Percentiles rank a stretch among this genome's conserved stretches.
Evolutionary conservation across 106 monocot species (phyloP).

Genomic region (Dendrobium chrysotoxum): DNA sequence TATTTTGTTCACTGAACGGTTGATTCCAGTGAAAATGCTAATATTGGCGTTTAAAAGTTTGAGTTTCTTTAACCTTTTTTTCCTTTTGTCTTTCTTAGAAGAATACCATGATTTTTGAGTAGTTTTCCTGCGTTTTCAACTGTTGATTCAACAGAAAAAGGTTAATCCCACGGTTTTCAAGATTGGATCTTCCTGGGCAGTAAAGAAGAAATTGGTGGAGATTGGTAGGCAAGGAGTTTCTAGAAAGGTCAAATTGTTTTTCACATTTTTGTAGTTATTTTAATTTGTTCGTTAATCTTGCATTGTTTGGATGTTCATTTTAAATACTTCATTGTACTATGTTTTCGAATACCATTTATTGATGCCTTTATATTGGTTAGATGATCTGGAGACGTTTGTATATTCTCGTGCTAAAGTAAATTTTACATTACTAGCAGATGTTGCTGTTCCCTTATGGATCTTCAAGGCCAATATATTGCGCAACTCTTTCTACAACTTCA

Average conservation of each 20-base stretch:
- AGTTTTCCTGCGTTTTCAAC: background rate
- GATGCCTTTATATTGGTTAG: background rate
- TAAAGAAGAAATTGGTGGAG: conserved; percentile 71
- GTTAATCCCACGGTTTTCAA: conserved; percentile 46
- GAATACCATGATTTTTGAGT: background rate
- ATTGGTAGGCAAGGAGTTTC: conserved; percentile 47
- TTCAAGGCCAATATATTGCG: too few species aligned
- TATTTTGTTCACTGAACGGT: background rate
- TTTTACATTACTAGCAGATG: background rate
- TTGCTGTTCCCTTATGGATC: too few species aligned
- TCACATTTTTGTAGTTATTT: background rate
- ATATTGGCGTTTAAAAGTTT: background rate
- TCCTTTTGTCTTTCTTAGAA: background rate
- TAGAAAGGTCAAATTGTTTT: conserved; percentile 42
- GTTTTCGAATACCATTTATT: background rate
- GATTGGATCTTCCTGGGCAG: conserved; percentile 59
- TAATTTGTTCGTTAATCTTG: background rate
- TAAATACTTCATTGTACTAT: too few species aligned
- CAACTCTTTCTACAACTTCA: too few species aligned
- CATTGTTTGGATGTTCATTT: background rate
- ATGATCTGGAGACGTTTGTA: background rate
- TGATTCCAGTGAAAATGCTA: background rate
- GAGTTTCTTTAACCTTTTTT: background rate
- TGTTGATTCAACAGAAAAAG: conserved; percentile 43
- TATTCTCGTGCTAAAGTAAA: background rate